These are phyloP conservation scores for Plasmopara halstedii DNA, from an alignment of 352 stramenopile genomes.

Conservation along the genomic window DNA sequence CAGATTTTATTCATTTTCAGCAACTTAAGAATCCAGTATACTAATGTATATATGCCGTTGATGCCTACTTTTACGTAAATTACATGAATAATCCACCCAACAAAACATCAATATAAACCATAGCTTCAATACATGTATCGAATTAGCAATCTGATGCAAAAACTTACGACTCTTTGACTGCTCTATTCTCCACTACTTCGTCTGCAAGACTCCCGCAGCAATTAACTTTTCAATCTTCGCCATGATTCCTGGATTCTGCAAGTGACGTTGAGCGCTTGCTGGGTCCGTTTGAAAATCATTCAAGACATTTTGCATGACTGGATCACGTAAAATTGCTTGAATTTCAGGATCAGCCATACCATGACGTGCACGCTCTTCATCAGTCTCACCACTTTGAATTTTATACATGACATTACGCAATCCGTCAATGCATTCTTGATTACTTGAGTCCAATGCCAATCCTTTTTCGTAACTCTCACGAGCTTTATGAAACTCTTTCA, in stretches of 20 bases:
- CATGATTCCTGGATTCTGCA: constrained; percentile 92
- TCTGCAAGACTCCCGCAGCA: constrained; percentile 95
- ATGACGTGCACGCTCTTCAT: constrained; percentile 95
- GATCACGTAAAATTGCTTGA: constrained; percentile 95
- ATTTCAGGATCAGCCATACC: constrained; percentile 99
- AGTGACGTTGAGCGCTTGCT: constrained; percentile 81
- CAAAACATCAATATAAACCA: too few species aligned
- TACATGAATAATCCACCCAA: too few species aligned
- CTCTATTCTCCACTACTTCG: constrained; percentile 45
- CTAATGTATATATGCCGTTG: too few species aligned
- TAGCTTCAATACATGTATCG: too few species aligned
- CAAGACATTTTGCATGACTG: constrained; percentile 97
- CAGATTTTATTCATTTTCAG: too few species aligned
- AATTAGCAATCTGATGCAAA: too few species aligned
- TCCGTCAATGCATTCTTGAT: constrained; percentile 94
- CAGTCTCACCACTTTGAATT: constrained; percentile 94
- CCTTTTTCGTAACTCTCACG: constrained; percentile 96
- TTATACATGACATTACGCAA: constrained; percentile 90
- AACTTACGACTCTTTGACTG: background rate
- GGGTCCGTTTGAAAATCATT: constrained; percentile 97
- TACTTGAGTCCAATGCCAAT: constrained; percentile 90
- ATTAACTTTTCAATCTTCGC: constrained; percentile 99
- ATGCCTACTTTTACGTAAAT: too few species aligned
- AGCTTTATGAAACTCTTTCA: constrained; percentile 99
- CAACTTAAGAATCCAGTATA: too few species aligned